phyloP scores from a whole-genome alignment of 2,329 filamentous ascomycete species.

The Ophiostoma ips region DNA sequence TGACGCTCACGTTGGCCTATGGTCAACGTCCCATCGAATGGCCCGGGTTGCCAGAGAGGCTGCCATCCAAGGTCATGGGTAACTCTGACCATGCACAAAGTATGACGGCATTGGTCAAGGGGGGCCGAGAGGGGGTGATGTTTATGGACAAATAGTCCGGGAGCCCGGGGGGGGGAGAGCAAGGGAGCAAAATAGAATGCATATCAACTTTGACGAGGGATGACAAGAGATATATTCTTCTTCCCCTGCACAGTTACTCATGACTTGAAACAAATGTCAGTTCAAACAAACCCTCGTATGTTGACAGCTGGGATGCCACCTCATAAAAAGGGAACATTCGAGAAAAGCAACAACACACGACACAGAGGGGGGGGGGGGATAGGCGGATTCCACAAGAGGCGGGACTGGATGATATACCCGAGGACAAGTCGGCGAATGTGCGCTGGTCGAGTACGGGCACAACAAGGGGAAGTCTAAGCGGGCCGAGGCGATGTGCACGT shows the following conservation, averaged over 20 bases:
- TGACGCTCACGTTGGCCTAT: neutral
- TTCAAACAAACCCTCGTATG: neutral
- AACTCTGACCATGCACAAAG: neutral
- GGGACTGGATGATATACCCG: too few species aligned
- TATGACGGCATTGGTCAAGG: neutral
- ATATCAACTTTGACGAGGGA: too few species aligned
- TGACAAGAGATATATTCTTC: too few species aligned
- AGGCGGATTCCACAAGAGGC: too few species aligned
- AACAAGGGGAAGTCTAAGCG: neutral
- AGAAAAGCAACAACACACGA: neutral
- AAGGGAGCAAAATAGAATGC: too few species aligned
- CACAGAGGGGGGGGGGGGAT: too few species aligned
- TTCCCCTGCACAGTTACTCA: too few species aligned
- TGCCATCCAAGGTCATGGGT: neutral
- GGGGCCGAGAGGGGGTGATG: neutral
- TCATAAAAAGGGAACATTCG: neutral
- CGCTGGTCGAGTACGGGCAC: neutral
- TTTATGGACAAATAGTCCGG: too few species aligned
- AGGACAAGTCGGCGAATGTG: neutral
- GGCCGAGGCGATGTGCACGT: neutral
- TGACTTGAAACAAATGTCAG: neutral
- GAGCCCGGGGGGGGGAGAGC: too few species aligned
- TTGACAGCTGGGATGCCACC: neutral
- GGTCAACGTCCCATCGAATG: neutral
- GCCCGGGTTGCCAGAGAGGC: neutral